These are phyloP conservation scores for Tephrocybe sp. DNA, from an alignment of 768 basidiomycete genomes.

Conservation along the genomic window DNA sequence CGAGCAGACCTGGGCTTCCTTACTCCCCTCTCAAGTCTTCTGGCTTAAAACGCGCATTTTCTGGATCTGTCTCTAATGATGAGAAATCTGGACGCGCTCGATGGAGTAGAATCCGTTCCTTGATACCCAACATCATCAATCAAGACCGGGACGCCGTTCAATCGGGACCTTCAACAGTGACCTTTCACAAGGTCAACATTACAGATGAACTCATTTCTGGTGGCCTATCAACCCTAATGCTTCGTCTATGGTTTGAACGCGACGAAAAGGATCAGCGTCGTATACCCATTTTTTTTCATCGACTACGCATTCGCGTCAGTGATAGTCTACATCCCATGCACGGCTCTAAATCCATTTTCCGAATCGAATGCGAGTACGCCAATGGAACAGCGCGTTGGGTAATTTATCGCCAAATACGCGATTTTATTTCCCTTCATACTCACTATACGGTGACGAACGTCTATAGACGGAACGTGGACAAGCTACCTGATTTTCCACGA, in stretches of 20 bases:
- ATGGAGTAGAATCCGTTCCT: slow-evolving; percentile 66
- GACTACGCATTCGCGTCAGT: slow-evolving; percentile 79
- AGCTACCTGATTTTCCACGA: slow-evolving; percentile 88
- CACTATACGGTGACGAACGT: slow-evolving; percentile 88
- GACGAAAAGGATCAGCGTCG: slow-evolving; percentile 85
- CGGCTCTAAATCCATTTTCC: slow-evolving; percentile 74
- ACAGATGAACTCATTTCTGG: slow-evolving; percentile 81
- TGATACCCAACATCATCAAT: slow-evolving; percentile 55
- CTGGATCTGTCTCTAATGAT: slow-evolving; percentile 25
- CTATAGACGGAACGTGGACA: slow-evolving; percentile 66
- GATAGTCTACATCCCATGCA: slow-evolving; percentile 84
- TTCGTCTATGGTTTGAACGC: slow-evolving; percentile 81
- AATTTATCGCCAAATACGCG: slow-evolving; percentile 88
- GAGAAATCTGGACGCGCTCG: slow-evolving; percentile 34
- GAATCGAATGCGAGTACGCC: slow-evolving; percentile 95
- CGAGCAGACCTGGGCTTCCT: slow-evolving; percentile 1
- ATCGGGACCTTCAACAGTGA: slow-evolving; percentile 46
- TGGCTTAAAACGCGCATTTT: slow-evolving; percentile 29
- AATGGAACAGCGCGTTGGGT: slow-evolving; percentile 94
- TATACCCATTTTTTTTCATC: slow-evolving; percentile 74
- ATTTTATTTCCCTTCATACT: slow-evolving; percentile 86
- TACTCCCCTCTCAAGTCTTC: slow-evolving; percentile 9
- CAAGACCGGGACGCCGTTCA: slow-evolving; percentile 27
- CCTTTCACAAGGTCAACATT: slow-evolving; percentile 62
- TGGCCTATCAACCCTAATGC: slow-evolving; percentile 74